phyloP scores from a whole-genome alignment of 2,329 filamentous ascomycete genomes.

The Aspergillus phoenicis region DNA sequence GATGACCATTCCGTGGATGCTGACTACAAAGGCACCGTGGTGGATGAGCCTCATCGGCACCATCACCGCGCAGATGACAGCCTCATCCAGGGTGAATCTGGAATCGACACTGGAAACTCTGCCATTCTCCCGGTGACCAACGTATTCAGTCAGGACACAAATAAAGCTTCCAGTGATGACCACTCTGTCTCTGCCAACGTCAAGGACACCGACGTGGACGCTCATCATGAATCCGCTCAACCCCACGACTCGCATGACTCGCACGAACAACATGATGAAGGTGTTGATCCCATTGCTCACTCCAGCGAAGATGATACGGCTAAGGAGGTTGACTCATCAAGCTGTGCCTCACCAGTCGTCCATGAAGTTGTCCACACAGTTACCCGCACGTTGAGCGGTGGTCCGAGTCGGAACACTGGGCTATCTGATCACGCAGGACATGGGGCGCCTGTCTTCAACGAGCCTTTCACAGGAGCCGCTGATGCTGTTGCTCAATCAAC shows the following conservation, averaged over 20 bases:
- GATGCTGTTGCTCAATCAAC: background rate
- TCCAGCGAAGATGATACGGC: background rate
- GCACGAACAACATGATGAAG: too few species aligned
- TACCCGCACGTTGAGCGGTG: slow-evolving; percentile 24
- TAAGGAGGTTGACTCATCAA: background rate
- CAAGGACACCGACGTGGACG: background rate
- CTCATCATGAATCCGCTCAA: background rate
- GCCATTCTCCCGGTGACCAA: background rate
- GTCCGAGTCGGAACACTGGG: slow-evolving; percentile 17
- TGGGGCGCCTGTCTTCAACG: background rate
- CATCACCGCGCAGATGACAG: background rate
- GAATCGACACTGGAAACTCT: slow-evolving; percentile 27
- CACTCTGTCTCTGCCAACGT: slow-evolving; percentile 9
- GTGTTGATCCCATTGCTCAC: background rate
- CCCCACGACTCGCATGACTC: background rate
- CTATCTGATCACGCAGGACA: background rate
- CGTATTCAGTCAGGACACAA: background rate
- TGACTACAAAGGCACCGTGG: background rate
- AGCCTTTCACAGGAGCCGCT: background rate
- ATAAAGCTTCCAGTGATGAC: slow-evolving; percentile 6
- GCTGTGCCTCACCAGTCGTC: slow-evolving; percentile 1
- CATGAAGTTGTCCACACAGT: slow-evolving; percentile 33
- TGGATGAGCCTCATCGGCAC: background rate
- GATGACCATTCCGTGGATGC: slow-evolving; percentile 17
- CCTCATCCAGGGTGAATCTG: slow-evolving; percentile 26